Evolutionary conservation across 2,329 filamentous ascomycete genomes (phyloP).

Genomic region (Drechslerella dactyloides): DNA sequence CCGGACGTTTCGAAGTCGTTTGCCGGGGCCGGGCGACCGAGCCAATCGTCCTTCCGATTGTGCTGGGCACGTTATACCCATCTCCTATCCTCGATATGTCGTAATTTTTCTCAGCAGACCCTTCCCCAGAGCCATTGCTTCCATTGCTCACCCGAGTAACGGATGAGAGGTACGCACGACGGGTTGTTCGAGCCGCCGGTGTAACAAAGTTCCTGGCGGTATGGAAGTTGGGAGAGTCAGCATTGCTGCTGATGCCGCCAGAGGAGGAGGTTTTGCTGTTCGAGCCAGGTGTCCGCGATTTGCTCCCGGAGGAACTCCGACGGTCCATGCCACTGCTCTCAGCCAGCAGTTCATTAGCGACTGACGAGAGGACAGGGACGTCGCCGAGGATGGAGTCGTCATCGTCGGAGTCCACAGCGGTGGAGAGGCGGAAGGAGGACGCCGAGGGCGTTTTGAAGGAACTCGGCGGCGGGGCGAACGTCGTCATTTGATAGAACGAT

Average conservation of each 20-base stretch:
- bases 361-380: conserved; percentile 43
- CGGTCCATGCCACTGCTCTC: conserved; percentile 37
- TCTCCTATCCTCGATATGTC: conserved; percentile 30
- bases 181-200: conserved; percentile 32
- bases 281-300: conserved; percentile 41
- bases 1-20: conserved; percentile 40
- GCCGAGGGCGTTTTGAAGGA: conserved; percentile 41
- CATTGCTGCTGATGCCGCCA: conserved; percentile 25
- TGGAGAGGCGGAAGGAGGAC: conserved; percentile 37
- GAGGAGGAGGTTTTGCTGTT: conserved; percentile 47
- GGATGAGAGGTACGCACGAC: conserved; percentile 39
- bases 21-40: conserved; percentile 39
- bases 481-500: conserved; percentile 27
- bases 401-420: conserved; percentile 41
- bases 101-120: conserved; percentile 44
- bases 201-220: conserved; percentile 46
- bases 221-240: conserved; percentile 35
- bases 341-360: conserved; percentile 48
- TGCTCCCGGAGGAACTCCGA: conserved; percentile 29
- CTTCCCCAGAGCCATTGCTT: conserved; percentile 38
- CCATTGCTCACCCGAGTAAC: conserved; percentile 37
- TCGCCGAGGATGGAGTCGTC: conserved; percentile 45
- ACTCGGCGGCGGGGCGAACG: conserved; percentile 26
- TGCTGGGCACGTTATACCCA: conserved; percentile 34
- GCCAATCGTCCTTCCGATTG: conserved; percentile 32